Evolutionary conservation across 352 stramenopile species (phyloP).

Genomic region (Blastocystis sp.): DNA sequence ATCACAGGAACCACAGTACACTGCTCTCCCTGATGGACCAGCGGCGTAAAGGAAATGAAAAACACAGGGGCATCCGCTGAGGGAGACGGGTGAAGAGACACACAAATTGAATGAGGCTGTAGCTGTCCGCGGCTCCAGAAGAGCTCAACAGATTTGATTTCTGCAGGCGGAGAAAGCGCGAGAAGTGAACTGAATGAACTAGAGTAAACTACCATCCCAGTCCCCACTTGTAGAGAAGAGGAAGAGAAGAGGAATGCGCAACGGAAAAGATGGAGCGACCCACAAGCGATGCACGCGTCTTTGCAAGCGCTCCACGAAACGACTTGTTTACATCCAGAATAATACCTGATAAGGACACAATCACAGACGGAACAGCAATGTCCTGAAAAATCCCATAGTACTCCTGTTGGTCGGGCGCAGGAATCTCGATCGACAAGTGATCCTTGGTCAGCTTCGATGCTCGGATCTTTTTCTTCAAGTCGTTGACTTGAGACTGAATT

Average conservation of each 20-base stretch:
- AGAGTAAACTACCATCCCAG: neutral
- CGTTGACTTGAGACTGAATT: constrained; percentile 21
- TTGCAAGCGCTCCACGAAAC: neutral
- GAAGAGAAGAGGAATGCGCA: neutral
- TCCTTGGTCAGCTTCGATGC: neutral
- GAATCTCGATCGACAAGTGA: neutral
- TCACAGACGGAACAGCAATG: neutral
- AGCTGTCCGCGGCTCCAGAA: neutral
- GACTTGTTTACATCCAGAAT: constrained; percentile 12
- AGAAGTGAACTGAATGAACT: neutral
- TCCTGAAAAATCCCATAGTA: neutral
- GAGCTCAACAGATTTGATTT: neutral
- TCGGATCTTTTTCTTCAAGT: neutral
- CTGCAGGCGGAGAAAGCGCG: neutral
- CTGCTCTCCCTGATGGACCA: neutral
- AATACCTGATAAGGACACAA: neutral
- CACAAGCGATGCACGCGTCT: neutral
- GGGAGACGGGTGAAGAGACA: neutral
- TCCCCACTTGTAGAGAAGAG: constrained; percentile 1
- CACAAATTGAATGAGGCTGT: neutral
- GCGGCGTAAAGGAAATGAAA: neutral
- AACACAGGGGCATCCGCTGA: neutral
- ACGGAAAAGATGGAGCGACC: constrained; percentile 6
- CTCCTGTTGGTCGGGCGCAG: neutral
- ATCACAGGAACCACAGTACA: neutral